Conservation (phyloP, 306 rosid species). For the Alnus rubra region DNA sequence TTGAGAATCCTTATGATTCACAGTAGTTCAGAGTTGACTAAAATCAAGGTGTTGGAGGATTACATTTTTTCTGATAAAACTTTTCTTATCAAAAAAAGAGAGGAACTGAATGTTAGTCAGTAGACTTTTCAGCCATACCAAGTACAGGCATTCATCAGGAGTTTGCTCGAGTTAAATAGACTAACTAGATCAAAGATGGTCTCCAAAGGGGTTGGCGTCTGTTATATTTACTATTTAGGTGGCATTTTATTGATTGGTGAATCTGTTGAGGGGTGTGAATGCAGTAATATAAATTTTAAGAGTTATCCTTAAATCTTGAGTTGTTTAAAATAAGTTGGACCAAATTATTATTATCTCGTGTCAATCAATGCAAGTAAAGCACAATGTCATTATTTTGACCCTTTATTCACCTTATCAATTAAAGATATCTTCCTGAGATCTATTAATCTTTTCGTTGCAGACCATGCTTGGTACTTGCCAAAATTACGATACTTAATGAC, state of each 20-base stretch:
- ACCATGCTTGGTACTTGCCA: not conserved
- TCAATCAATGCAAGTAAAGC: not conserved
- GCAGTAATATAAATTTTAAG: slow-evolving; percentile 7
- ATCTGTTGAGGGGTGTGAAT: not conserved
- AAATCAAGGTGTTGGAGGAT: slow-evolving; percentile 14
- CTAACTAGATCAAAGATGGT: not conserved
- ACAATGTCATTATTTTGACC: not conserved
- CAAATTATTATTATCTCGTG: not conserved
- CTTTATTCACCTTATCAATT: not conserved
- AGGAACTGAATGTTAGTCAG: not conserved
- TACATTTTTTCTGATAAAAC: not conserved
- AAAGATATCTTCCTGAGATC: not conserved
- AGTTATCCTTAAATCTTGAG: not conserved
- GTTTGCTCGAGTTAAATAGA: not conserved
- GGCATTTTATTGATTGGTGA: slow-evolving; percentile 6
- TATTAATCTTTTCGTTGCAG: not conserved
- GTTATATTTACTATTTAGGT: not conserved
- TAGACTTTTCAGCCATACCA: not conserved
- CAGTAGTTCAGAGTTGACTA: not conserved
- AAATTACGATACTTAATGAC: not conserved
- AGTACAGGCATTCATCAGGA: not conserved
- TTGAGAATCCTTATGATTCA: slow-evolving; percentile 6
- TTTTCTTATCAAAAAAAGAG: too few species aligned
- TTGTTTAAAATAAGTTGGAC: not conserved
- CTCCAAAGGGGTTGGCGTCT: not conserved